phyloP scores from a whole-genome alignment of 202 grass and related monocot species.

The Alloteropsis angusta region DNA sequence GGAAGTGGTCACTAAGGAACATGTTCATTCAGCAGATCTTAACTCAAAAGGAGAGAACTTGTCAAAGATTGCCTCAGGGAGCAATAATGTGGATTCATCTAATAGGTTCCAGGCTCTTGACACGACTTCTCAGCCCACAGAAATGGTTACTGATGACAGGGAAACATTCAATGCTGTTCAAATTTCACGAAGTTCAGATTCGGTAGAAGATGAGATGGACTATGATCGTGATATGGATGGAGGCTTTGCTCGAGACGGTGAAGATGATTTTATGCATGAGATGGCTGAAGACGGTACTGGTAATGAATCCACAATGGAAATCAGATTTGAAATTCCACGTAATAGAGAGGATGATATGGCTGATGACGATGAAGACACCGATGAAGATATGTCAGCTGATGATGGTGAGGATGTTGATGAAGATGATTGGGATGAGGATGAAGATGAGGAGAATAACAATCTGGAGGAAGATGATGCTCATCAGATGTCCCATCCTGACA shows the following conservation, averaged over 20 bases:
- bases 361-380: constrained; percentile 69
- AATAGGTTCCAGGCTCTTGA: constrained; percentile 68
- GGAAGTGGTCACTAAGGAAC: constrained; percentile 90
- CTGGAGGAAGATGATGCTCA: constrained; percentile 82
- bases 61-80: constrained; percentile 40
- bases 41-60: constrained; percentile 57
- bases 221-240: constrained; percentile 70
- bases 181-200: constrained; percentile 58
- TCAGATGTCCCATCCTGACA: constrained; percentile 83
- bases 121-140: constrained; percentile 55
- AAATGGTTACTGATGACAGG: constrained; percentile 52
- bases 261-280: constrained; percentile 98
- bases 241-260: constrained; percentile 53
- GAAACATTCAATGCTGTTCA: constrained; percentile 61
- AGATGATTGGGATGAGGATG: constrained; percentile 67
- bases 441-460: constrained; percentile 77
- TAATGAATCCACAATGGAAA: constrained; percentile 79
- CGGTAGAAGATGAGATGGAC: constrained; percentile 83
- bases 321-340: constrained; percentile 79
- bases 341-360: constrained; percentile 85
- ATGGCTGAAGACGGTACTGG: constrained; percentile 71
- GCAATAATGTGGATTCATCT: constrained; percentile 47
- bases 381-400: constrained; percentile 78
- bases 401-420: constrained; percentile 89
- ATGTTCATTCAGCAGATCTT: constrained; percentile 71